phyloP scores from a whole-genome alignment of 75 land plant genomes.

The Pinus taeda region DNA sequence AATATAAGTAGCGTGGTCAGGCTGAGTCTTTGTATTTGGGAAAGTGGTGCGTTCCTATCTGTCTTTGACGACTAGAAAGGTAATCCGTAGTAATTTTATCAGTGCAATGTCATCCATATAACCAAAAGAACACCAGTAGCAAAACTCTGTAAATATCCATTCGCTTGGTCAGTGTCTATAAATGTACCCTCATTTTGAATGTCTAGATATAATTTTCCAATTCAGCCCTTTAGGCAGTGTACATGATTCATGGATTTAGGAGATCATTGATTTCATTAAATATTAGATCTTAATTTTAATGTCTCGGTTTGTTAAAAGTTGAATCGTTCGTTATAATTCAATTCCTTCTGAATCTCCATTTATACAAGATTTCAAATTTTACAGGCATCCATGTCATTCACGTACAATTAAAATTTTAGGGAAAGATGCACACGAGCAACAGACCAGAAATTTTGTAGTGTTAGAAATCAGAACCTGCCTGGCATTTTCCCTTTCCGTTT shows the following conservation, averaged over 20 bases:
- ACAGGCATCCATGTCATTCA: neutral
- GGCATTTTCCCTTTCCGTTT: conserved; percentile 64
- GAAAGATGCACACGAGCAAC: neutral
- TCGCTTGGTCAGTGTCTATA: neutral
- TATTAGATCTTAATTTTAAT: neutral
- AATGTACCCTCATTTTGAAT: neutral
- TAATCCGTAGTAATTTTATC: neutral
- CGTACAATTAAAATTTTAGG: neutral
- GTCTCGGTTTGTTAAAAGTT: neutral
- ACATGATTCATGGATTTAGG: neutral
- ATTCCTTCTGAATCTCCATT: too few species aligned
- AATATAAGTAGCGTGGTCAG: too few species aligned
- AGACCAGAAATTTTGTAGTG: neutral
- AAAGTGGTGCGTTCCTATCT: too few species aligned
- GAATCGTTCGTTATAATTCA: neutral
- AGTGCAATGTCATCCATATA: neutral
- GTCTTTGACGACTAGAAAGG: too few species aligned
- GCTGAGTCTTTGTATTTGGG: too few species aligned
- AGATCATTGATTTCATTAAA: neutral
- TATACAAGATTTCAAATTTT: too few species aligned
- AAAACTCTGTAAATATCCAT: neutral
- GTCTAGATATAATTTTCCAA: neutral
- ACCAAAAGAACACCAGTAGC: neutral
- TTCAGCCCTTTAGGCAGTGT: neutral
- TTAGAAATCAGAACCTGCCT: conserved; percentile 32